Evolutionary conservation across 345 rosid genomes (phyloP).

Genomic region (Turritis glabra): DNA sequence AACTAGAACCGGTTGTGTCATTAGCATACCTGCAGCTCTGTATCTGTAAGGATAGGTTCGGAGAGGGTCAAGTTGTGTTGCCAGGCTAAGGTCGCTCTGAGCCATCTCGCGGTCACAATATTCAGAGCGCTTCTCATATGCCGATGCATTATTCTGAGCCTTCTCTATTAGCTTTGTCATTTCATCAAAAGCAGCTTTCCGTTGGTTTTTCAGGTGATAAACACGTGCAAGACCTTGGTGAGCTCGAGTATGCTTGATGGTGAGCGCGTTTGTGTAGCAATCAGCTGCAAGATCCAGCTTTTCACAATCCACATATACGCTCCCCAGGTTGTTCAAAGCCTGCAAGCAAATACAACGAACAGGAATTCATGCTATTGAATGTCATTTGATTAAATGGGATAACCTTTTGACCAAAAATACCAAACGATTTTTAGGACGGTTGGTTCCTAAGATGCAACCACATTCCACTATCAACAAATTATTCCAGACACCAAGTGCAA

Average conservation of each 20-base stretch:
- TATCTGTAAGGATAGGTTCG: slow-evolving; percentile 98
- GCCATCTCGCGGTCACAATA: slow-evolving; percentile 96
- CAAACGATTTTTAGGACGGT: not conserved
- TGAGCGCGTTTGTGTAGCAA: slow-evolving; percentile 86
- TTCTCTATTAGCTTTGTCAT: slow-evolving; percentile 95
- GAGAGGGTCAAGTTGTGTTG: slow-evolving; percentile 83
- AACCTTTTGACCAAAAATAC: not conserved
- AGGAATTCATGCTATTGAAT: not conserved
- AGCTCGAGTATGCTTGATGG: slow-evolving; percentile 95
- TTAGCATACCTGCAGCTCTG: slow-evolving; percentile 82
- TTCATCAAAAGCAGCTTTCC: slow-evolving; percentile 89
- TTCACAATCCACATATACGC: slow-evolving; percentile 79
- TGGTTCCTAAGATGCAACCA: not conserved
- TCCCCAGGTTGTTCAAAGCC: slow-evolving; percentile 94
- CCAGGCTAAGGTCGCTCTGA: slow-evolving; percentile 74
- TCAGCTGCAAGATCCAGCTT: slow-evolving; percentile 89
- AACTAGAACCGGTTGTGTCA: slow-evolving; percentile 1
- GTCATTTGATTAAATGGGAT: not conserved
- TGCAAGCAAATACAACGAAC: slow-evolving; percentile 38
- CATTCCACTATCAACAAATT: slow-evolving; percentile 12
- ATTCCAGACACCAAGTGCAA: slow-evolving; percentile 11
- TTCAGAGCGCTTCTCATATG: slow-evolving; percentile 94
- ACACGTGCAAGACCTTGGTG: slow-evolving; percentile 97
- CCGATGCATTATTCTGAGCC: slow-evolving; percentile 86
- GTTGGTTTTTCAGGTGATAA: slow-evolving; percentile 76